phyloP scores from a whole-genome alignment of 441 rosid genomes.

The Bocquillonia castaneifolia region DNA sequence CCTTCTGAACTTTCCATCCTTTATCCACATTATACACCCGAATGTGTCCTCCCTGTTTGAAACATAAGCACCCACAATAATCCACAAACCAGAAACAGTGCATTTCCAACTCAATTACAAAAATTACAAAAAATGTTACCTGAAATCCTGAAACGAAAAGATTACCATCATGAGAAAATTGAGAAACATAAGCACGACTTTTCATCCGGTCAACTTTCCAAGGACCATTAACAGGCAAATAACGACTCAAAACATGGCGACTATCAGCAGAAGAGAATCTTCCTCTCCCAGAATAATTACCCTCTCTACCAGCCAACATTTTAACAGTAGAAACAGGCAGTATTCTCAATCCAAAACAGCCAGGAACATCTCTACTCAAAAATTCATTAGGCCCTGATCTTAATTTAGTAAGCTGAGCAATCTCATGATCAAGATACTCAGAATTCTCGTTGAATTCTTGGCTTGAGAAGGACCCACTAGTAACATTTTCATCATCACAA shows the following conservation, averaged over 20 bases:
- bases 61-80: conserved; percentile 1
- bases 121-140: conserved; percentile 30
- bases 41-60: conserved; percentile 59
- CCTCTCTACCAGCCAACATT: conserved; percentile 74
- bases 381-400: conserved; percentile 49
- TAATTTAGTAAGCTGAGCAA: conserved; percentile 48
- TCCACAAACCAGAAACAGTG: background rate
- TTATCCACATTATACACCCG: conserved; percentile 69
- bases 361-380: conserved; percentile 34
- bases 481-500: conserved; percentile 28
- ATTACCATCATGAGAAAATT: conserved; percentile 71
- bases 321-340: conserved; percentile 54
- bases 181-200: conserved; percentile 66
- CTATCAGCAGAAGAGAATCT: conserved; percentile 64
- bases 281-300: conserved; percentile 61
- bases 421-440: conserved; percentile 45
- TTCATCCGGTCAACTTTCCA: conserved; percentile 41
- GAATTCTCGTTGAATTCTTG: conserved; percentile 20
- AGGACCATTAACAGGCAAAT: conserved; percentile 62
- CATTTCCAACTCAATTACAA: background rate
- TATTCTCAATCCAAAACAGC: conserved; percentile 34
- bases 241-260: conserved; percentile 62
- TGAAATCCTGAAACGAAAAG: conserved; percentile 66
- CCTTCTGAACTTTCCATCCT: conserved; percentile 73
- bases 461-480: conserved; percentile 8